phyloP scores from a whole-genome alignment of 2,329 filamentous ascomycete genomes.

The Paecilomyces dactylethromorphus region DNA sequence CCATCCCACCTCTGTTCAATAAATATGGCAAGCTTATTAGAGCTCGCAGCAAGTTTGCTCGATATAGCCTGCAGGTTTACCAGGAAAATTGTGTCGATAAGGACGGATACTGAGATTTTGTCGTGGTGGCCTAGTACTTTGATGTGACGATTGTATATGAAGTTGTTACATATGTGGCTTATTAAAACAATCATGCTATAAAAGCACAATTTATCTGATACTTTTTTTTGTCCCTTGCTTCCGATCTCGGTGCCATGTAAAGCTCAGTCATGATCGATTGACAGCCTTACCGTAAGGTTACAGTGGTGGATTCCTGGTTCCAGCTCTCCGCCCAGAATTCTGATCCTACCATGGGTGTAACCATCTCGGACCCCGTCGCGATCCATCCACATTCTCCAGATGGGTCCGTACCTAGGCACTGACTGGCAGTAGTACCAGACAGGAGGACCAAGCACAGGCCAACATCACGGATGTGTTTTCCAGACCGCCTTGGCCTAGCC shows the following conservation, averaged over 20 bases:
- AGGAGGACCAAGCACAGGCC: neutral
- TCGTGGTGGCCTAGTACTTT: no score
- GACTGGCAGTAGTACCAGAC: neutral
- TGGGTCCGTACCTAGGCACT: neutral
- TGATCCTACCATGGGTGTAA: neutral
- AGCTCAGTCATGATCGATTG: neutral
- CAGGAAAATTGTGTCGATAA: conserved; percentile 17
- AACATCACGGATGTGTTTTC: neutral
- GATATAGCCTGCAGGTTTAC: conserved; percentile 24
- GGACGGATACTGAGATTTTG: neutral
- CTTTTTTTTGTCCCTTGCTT: no score
- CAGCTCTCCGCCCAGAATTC: neutral
- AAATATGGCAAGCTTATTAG: conserved; percentile 32
- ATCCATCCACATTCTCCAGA: neutral
- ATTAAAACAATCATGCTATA: no score
- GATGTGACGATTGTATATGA: neutral
- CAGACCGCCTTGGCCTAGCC: neutral
- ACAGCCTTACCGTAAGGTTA: neutral
- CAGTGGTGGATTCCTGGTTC: neutral
- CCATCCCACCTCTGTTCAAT: conserved; percentile 30
- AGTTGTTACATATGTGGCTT: neutral
- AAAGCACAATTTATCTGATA: no score
- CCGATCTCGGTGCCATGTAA: no score
- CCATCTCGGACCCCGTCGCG: neutral
- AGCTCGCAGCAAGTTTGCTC: conserved; percentile 30